phyloP scores from a whole-genome alignment of 371 early-diverging fungal genomes.

The Mortierella sp. region DNA sequence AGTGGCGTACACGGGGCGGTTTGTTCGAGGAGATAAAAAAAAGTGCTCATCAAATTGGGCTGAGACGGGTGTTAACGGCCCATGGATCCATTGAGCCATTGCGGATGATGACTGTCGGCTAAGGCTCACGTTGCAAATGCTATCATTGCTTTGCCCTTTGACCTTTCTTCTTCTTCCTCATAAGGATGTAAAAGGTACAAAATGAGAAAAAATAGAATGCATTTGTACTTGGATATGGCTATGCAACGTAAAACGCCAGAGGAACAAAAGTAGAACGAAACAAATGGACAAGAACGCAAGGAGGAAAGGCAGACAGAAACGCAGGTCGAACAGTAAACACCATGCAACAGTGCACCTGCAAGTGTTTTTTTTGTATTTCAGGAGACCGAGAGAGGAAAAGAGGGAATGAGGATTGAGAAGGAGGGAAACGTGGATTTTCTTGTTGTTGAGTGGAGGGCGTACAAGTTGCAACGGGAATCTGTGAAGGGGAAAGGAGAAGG shows the following conservation, averaged over 20 bases:
- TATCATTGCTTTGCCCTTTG: neutral
- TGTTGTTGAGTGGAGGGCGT: neutral
- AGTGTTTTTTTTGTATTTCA: neutral
- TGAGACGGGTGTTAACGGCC: neutral
- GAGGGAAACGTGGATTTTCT: neutral
- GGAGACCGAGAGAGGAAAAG: neutral
- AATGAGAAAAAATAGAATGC: neutral
- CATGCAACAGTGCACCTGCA: neutral
- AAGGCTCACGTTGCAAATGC: neutral
- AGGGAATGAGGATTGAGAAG: no score
- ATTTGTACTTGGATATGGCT: neutral
- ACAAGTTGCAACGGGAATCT: neutral
- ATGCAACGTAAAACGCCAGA: neutral
- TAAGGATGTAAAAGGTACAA: no score
- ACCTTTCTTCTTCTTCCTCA: no score
- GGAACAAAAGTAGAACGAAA: neutral
- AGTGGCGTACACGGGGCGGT: no score
- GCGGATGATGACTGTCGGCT: neutral
- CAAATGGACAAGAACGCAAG: neutral
- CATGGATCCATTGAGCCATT: neutral
- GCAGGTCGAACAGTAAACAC: neutral
- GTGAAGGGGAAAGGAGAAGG: neutral
- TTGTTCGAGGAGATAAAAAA: neutral
- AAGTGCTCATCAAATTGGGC: neutral
- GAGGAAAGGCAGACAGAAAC: no score